phyloP scores from a whole-genome alignment of 176 grass and related monocot species.

The Thinopyrum elongatum region DNA sequence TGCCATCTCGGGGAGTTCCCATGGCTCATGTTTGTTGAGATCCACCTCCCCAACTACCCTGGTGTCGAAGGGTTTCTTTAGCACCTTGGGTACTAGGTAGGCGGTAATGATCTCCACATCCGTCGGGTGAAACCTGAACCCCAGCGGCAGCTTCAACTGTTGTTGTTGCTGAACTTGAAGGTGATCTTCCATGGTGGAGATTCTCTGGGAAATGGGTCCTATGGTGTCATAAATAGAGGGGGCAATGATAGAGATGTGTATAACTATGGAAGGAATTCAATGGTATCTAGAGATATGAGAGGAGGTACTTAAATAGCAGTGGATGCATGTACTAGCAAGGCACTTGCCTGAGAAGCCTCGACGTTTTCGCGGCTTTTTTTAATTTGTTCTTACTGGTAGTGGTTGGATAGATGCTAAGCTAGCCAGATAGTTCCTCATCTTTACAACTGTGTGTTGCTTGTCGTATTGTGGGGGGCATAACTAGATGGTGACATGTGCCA shows the following conservation, averaged over 20 bases:
- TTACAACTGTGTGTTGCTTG: background rate
- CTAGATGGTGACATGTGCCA: background rate
- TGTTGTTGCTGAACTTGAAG: background rate
- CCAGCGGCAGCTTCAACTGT: constrained; percentile 30
- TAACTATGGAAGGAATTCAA: background rate
- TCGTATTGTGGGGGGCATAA: background rate
- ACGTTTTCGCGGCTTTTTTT: background rate
- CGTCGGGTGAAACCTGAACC: constrained; percentile 58
- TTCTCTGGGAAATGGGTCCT: background rate
- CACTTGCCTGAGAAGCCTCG: background rate
- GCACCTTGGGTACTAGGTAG: constrained; percentile 59
- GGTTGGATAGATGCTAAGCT: background rate
- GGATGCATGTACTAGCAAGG: background rate
- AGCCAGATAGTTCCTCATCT: background rate
- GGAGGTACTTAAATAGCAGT: background rate
- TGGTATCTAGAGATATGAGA: background rate
- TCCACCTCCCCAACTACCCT: constrained; percentile 46
- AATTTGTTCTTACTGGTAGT: background rate
- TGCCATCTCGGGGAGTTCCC: constrained; percentile 56
- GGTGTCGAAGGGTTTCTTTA: constrained; percentile 20
- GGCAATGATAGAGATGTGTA: background rate
- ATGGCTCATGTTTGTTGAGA: constrained; percentile 63
- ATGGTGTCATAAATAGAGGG: background rate
- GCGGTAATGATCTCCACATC: constrained; percentile 64
- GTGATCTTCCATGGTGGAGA: constrained; percentile 26